Evolutionary conservation across 306 rosid genomes (phyloP).

Genomic region (Quercus dentata): DNA sequence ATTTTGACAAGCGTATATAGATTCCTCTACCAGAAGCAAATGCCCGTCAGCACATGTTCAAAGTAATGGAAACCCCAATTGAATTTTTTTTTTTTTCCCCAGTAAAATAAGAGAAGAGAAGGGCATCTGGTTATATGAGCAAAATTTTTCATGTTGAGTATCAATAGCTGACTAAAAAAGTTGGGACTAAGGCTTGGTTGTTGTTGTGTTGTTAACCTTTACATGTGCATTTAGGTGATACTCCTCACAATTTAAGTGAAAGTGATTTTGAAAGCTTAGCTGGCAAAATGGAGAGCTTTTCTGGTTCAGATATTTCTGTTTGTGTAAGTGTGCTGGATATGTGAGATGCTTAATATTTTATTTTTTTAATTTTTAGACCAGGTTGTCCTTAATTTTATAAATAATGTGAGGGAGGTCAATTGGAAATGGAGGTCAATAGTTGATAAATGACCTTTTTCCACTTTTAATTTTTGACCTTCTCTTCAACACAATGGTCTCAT

Average conservation of each 20-base stretch:
- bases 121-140: conserved; percentile 5
- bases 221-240: conserved; percentile 99
- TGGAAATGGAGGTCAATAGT: too few species aligned
- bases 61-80: conserved; percentile 44
- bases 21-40: conserved; percentile 93
- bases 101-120: not conserved
- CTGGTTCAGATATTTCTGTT: conserved; percentile 94
- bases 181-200: not conserved
- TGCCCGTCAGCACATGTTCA: conserved; percentile 96
- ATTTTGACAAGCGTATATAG: conserved; percentile 95
- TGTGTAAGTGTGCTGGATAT: conserved; percentile 69
- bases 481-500: not conserved
- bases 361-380: conserved; percentile 8
- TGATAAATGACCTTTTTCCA: not conserved
- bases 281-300: conserved; percentile 76
- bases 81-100: conserved; percentile 1
- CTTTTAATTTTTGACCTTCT: not conserved
- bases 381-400: not conserved
- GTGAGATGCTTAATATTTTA: not conserved
- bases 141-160: not conserved
- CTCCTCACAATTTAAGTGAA: conserved; percentile 86
- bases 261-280: conserved; percentile 84
- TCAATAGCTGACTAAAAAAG: too few species aligned
- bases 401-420: not conserved
- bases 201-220: conserved; percentile 23